Base-by-base conservation (phyloP, 2,329 filamentous ascomycete genomes). In the Elsinoe australis region DNA sequence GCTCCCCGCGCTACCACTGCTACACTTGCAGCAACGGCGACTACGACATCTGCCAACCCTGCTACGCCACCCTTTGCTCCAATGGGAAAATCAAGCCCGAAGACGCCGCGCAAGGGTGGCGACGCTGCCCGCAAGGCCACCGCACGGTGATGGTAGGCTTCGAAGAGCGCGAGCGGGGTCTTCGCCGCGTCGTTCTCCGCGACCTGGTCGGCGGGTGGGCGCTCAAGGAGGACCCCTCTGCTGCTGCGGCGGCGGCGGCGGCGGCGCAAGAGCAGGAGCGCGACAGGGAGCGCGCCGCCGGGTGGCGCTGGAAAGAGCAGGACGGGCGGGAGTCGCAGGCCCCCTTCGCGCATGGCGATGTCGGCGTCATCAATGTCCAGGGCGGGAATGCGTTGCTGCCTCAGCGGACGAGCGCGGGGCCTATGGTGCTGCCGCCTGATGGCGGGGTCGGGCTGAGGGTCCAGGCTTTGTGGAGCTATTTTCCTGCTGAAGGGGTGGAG, bases 61-160 rank as follows among this genome's bases (percentile, higher is more conserved):
- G 89, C 70, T 95, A 95, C 64, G 68, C 75, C 42, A 76, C 75
- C 38, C 72, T 89, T 5, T 75, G 85, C 1, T 66, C 71, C 1
- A 74, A 74, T 0, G 75, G 77, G 6, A 79, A 78, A 36, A 81
- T 95, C 53, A 80, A 78, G 49, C 69, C 71, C 14, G 83, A 89
- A 52, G 88, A 95, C 55, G 88, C 89, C 0, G 73, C 80, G 3
- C 74, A 73, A 8, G 89, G 89, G 2, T 95, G 90, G 90, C 76
- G 88, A 8, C 76, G 88, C 41, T 96, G 90, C 61, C 48, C 44
- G 8, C 73, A 75, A 33, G 84, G 85, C 4, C 90, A 96, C 60
- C 79, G 89, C 24, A 95, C 95, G 87, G 78, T 82, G 0, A 70
- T 94, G 8, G 71, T 94, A 8, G 82, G 80, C 0, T 95, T 90